These are phyloP conservation scores for Phytophthora idaei DNA, from an alignment of 352 stramenopile species.

Conservation along the genomic window DNA sequence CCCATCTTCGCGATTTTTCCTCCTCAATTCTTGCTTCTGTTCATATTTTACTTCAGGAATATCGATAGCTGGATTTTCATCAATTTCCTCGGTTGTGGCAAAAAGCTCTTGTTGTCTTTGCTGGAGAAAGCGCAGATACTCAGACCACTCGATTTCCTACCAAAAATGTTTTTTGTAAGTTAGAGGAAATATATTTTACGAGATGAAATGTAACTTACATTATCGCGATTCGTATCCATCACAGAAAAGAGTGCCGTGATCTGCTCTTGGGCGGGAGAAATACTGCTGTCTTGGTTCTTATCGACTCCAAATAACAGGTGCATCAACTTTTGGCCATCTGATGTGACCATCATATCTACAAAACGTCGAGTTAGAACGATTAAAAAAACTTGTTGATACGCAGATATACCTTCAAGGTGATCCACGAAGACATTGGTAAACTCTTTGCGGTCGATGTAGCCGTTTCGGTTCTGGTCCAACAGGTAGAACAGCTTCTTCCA, in stretches of 20 bases:
- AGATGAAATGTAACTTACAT: conserved; percentile 30
- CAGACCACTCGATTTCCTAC: conserved; percentile 58
- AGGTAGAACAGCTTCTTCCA: conserved; percentile 82
- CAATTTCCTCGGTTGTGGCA: not conserved
- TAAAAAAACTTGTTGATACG: not conserved
- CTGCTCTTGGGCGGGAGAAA: conserved; percentile 11
- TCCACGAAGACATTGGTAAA: conserved; percentile 54
- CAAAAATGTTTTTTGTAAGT: not conserved
- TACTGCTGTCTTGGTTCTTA: conserved; percentile 3
- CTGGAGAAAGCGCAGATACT: conserved; percentile 61
- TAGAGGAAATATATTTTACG: too few relatives aligned
- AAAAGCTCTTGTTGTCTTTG: conserved; percentile 12
- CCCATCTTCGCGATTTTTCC: conserved; percentile 39
- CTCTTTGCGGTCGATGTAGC: conserved; percentile 58
- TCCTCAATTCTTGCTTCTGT: conserved; percentile 29
- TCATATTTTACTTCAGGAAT: conserved; percentile 6
- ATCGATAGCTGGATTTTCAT: not conserved
- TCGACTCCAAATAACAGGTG: conserved; percentile 32
- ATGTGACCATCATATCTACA: conserved; percentile 43
- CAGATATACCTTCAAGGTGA: conserved; percentile 42
- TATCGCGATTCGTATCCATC: conserved; percentile 58
- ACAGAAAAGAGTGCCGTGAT: conserved; percentile 48
- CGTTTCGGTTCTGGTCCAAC: conserved; percentile 61
- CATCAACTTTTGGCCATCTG: conserved; percentile 52
- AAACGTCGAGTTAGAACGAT: not conserved